Evolutionary conservation across 2,329 filamentous ascomycete species (phyloP), one percentile per base, ranked within the genome.

Genomic region (Hymenoscyphus repandus): DNA sequence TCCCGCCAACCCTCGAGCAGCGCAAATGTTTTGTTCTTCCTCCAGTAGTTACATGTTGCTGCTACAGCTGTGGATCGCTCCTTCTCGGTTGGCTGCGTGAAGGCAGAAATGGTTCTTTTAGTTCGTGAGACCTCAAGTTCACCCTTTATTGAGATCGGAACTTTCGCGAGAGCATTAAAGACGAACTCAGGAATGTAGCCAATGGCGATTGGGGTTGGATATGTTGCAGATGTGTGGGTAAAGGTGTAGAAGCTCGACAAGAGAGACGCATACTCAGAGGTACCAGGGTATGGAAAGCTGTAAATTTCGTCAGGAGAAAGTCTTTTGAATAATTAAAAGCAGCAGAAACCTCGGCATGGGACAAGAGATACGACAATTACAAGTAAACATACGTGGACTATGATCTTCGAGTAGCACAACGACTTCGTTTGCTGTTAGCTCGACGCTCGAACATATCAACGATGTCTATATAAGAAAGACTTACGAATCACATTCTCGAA

Each of bases 1-100:
- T 88, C 73, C 38, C 90, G 79, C 90, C 90, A 96, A 52, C 87
- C 86, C 15, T 74, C 73, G 13, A 97, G 75, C 1, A 95, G 75
- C 36, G 80, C 73, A 66, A 97, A 97, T 1, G 79, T 80, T 6
- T 77, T 72, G n/a, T 79, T 77, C n/a, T 79, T 72, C 15, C 85
- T 82, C 77, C 91, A 88, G 58, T 85, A 79, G 1, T 73, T 65
- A 33, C 85, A 75, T 4, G 90, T 84, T 40, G 73, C 69, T 3
- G 71, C 72, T 13, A 79, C 72, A 22, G 72, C 69, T 5, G 72
- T 69, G 40, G 79, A 90, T 46, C 91, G 82, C 59, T 83, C 77
- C 13, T 74, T 69, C 44, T 85, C 82, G 1, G 77, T 83, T 17
- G 73, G 67, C 12, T 79, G 75, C 10, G 73, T 72, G 52, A 84